Conservation (phyloP, 2,329 filamentous ascomycete species). For the Zasmidium angulare region DNA sequence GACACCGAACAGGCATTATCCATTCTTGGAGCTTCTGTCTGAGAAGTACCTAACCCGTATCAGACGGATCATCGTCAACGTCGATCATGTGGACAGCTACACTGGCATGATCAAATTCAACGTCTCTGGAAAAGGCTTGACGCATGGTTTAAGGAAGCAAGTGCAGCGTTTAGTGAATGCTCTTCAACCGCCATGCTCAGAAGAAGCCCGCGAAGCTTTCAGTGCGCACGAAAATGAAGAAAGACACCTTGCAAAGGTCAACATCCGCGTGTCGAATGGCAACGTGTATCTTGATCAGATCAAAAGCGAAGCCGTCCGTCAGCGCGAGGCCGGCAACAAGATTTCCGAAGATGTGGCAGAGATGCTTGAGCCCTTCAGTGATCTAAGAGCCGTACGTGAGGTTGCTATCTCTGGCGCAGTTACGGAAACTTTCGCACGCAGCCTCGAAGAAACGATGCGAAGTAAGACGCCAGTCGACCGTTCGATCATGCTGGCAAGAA, state of each 20-base stretch:
- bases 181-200: slow-evolving; percentile 24
- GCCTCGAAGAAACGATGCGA: slow-evolving; percentile 37
- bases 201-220: slow-evolving; percentile 18
- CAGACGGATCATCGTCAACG: slow-evolving; percentile 43
- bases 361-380: slow-evolving; percentile 44
- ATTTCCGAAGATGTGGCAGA: slow-evolving; percentile 39
- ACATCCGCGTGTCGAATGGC: slow-evolving; percentile 32
- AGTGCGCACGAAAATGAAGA: too few species aligned
- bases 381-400: slow-evolving; percentile 38
- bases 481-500: slow-evolving; percentile 1
- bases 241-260: slow-evolving; percentile 22
- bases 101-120: slow-evolving; percentile 55
- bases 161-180: slow-evolving; percentile 43
- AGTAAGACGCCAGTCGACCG: slow-evolving; percentile 4
- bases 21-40: slow-evolving; percentile 45
- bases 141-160: slow-evolving; percentile 42
- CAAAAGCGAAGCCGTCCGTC: slow-evolving; percentile 28
- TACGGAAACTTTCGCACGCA: slow-evolving; percentile 37
- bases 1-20: slow-evolving; percentile 40
- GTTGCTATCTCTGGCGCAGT: slow-evolving; percentile 41
- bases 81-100: slow-evolving; percentile 51
- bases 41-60: slow-evolving; percentile 43
- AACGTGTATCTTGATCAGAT: slow-evolving; percentile 33
- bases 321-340: slow-evolving; percentile 30
- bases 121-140: slow-evolving; percentile 45